These are phyloP conservation scores for Arthroderma sp. DNA, from an alignment of 2,329 filamentous ascomycete species.

Conservation along the genomic window DNA sequence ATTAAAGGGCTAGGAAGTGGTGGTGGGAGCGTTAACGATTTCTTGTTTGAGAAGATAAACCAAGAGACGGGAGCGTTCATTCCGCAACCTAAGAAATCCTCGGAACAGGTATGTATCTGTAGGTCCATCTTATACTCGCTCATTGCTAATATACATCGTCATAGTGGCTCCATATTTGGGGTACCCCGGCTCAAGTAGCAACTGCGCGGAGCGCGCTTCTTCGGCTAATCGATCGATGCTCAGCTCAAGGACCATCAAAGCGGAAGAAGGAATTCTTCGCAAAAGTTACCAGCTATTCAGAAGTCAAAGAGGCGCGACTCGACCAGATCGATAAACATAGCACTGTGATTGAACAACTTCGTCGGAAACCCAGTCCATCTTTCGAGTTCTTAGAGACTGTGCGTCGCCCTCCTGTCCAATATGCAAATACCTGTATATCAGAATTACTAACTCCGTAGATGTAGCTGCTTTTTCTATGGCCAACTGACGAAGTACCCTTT, in stretches of 20 bases:
- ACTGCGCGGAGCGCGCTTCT: constrained; percentile 17
- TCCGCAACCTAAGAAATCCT: constrained; percentile 17
- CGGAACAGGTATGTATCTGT: constrained; percentile 18
- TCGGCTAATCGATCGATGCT: constrained; percentile 12
- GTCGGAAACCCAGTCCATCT: constrained; percentile 18
- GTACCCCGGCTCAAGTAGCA: constrained; percentile 17
- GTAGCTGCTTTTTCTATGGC: constrained; percentile 37
- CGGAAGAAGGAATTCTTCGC: constrained; percentile 18
- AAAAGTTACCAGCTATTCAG: constrained; percentile 19
- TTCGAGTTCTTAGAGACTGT: constrained; percentile 21
- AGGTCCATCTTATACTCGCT: background rate
- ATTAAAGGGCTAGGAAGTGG: background rate
- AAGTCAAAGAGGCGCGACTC: constrained; percentile 18
- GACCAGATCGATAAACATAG: constrained; percentile 19
- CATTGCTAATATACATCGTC: background rate
- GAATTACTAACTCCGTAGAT: constrained; percentile 4
- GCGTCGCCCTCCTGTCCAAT: background rate
- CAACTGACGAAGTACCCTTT: constrained; percentile 31
- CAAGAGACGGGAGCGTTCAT: constrained; percentile 21
- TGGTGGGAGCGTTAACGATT: background rate
- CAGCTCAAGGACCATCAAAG: constrained; percentile 6
- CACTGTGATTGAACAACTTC: constrained; percentile 18
- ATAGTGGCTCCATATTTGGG: constrained; percentile 21
- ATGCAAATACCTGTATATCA: background rate
- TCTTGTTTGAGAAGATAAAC: constrained; percentile 19